These are phyloP conservation scores for Neospermospora avenae DNA, from an alignment of 2,329 filamentous ascomycete species.

Conservation along the genomic window DNA sequence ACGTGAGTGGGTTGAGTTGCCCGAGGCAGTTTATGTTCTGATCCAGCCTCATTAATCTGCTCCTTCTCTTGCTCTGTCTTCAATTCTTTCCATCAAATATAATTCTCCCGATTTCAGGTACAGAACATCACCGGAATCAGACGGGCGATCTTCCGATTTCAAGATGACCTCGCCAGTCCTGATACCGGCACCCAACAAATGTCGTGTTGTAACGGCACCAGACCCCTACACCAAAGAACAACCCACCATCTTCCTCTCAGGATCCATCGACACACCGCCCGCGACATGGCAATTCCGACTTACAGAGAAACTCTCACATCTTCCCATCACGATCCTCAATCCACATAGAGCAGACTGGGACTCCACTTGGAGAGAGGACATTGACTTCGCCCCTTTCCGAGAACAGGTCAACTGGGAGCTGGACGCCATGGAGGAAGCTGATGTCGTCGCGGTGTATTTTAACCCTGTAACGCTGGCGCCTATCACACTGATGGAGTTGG, in stretches of 20 bases:
- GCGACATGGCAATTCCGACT: slow-evolving; percentile 49
- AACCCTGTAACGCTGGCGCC: slow-evolving; percentile 50
- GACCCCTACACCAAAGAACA: slow-evolving; percentile 11
- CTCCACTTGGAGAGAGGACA: slow-evolving; percentile 48
- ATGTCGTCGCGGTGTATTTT: slow-evolving; percentile 56
- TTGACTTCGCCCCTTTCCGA: slow-evolving; percentile 44
- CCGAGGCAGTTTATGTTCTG: no score
- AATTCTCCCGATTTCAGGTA: no score
- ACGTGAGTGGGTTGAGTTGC: no score
- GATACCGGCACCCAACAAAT: not conserved
- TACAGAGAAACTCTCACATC: slow-evolving; percentile 38
- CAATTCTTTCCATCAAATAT: no score
- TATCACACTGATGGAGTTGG: slow-evolving; percentile 59
- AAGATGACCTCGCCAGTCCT: not conserved
- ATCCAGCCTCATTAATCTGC: no score
- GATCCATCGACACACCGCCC: slow-evolving; percentile 44
- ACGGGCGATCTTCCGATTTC: not conserved
- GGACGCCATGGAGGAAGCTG: slow-evolving; percentile 49
- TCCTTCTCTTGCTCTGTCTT: no score
- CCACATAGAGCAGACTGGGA: slow-evolving; percentile 57
- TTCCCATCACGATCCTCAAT: slow-evolving; percentile 54
- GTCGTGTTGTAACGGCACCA: slow-evolving; percentile 18
- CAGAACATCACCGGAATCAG: no score
- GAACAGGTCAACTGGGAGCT: slow-evolving; percentile 62
- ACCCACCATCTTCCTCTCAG: slow-evolving; percentile 53